Percentiles rank a stretch among this genome's conserved stretches.
phyloP scores from a whole-genome alignment of 2,329 filamentous ascomycete species.

The Pseudogymnoascus sp. region DNA sequence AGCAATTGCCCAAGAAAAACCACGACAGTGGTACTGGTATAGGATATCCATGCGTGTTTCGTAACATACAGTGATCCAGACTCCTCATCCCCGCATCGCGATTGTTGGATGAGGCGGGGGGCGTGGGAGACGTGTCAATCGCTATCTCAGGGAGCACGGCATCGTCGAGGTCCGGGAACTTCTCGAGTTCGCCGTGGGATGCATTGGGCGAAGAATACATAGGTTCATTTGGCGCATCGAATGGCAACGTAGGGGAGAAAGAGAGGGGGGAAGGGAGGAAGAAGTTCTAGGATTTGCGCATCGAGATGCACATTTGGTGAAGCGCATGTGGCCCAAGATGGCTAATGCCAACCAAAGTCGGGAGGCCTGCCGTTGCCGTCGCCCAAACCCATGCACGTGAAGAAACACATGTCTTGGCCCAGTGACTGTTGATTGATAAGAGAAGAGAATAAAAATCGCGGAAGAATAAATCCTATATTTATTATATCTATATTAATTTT shows the following conservation, averaged over 20 bases:
- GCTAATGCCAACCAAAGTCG: not conserved
- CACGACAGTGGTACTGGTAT: slow-evolving; percentile 9
- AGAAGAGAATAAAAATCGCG: not conserved
- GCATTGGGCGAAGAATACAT: slow-evolving; percentile 29
- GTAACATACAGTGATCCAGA: slow-evolving; percentile 63
- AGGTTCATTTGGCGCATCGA: slow-evolving; percentile 23
- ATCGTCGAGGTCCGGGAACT: slow-evolving; percentile 23
- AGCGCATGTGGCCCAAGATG: not conserved
- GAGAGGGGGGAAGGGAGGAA: not conserved
- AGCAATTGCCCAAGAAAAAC: not conserved
- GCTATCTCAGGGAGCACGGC: slow-evolving; percentile 20
- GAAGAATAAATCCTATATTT: not conserved
- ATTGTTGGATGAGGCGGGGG: not conserved
- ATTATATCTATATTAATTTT: not conserved
- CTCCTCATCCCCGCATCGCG: slow-evolving; percentile 72
- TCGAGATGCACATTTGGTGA: slow-evolving; percentile 4
- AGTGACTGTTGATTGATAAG: not conserved
- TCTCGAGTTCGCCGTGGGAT: slow-evolving; percentile 27
- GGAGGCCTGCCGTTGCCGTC: not conserved
- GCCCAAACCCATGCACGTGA: not conserved
- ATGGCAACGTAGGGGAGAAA: not conserved
- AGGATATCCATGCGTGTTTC: not conserved
- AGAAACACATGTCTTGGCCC: not conserved
- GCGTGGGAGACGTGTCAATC: not conserved
- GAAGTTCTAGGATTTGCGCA: slow-evolving; percentile 4